A percentile compares a stretch with the other conserved stretches of the same genome.
Conservation (phyloP, 1,284 basidiomycete genomes). For the Peniophora sp. region DNA sequence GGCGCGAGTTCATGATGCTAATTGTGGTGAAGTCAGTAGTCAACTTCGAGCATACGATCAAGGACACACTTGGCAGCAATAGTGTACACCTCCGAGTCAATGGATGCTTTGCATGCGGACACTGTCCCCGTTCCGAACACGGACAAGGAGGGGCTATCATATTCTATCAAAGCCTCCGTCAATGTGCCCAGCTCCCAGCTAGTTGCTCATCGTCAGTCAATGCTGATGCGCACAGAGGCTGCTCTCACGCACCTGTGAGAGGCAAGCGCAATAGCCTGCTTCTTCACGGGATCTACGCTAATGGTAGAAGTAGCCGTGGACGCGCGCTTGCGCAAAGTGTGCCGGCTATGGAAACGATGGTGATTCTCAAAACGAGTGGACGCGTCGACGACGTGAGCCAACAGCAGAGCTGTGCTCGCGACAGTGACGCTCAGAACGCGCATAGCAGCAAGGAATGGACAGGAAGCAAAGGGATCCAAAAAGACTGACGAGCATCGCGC, state of each 20-base stretch:
- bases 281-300: too few relatives aligned
- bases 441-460: too few relatives aligned
- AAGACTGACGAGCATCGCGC: too few relatives aligned
- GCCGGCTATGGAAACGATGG: too few relatives aligned
- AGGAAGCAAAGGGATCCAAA: too few relatives aligned
- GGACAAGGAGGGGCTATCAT: not conserved
- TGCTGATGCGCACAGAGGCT: not conserved
- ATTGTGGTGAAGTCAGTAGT: not conserved
- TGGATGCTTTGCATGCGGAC: not conserved
- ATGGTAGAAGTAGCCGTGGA: too few relatives aligned
- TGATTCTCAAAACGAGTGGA: too few relatives aligned
- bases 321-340: too few relatives aligned
- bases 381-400: too few relatives aligned
- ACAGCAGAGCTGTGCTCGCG: too few relatives aligned
- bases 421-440: too few relatives aligned
- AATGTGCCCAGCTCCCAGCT: not conserved
- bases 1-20: not conserved
- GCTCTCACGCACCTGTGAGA: not conserved
- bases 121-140: not conserved
- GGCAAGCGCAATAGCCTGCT: not conserved
- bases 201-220: not conserved
- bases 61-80: not conserved
- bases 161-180: not conserved
- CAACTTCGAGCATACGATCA: not conserved
- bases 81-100: not conserved